Evolutionary conservation across 805 yeast species (phyloP), one percentile per base, ranked within the genome.

Genomic region (Pichia scutulata): DNA sequence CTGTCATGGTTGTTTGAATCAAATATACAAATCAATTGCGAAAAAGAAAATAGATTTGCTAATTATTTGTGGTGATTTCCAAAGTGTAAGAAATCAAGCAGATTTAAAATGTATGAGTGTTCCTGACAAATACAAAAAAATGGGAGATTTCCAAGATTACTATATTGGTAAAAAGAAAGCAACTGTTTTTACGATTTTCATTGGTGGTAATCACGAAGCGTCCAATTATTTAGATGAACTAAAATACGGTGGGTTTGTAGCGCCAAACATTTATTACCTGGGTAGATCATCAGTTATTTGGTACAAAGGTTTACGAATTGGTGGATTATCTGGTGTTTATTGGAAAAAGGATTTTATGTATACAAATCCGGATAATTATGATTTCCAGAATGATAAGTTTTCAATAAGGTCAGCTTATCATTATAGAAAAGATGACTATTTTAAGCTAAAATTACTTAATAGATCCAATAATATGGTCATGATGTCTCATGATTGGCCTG

Each of bases 191-290:
- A 92, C 98, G 0, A 57, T 93, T 0, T 85, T 92, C 57, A 80
- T 93, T 41, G 98, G 99, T 3, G 99, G 99, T 0, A 93, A 93
- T 66, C 99, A 93, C 61, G 99, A 93, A 62, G 82, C 93, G 4
- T 86, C 95, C 51, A 80, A 82, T 52, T 87, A 86, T 62, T 62
- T 93, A 54, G 70, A 77, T 53, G 89, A 86, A 57, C 67, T 90
- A 51, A 79, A 78, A 52, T 77, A 75, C 63, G 99, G 99, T 13
- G 99, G 99, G 0, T 93, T 92, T 87, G 90, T 86, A 1, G 95
- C 96, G 1, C 87, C 89, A 1, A 82, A 84, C 55, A 87, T 93
- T 14, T 93, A 84, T 65, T 93, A 81, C 62, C 61, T 93, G 58
- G 99, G 99, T 0, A 78, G 80, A 41, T 77, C 83, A 19, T 88